Evolutionary conservation across 805 yeast species (phyloP).

Genomic region (Metschnikowia gelsemii): DNA sequence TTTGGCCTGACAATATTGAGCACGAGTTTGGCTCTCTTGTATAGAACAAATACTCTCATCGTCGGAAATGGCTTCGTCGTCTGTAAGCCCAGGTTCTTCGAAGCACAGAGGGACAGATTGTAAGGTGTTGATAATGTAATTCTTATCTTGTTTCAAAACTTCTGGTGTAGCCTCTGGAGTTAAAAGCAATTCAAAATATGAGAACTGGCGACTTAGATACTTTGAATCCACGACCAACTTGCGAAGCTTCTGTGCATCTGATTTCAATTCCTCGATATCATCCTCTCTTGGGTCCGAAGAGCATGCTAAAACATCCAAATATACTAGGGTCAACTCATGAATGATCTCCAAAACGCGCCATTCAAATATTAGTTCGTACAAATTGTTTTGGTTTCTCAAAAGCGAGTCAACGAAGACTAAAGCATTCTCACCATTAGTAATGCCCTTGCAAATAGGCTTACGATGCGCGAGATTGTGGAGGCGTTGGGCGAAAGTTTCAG

Average conservation of each 20-base stretch:
- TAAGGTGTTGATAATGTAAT: conserved; percentile 23
- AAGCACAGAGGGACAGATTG: conserved; percentile 21
- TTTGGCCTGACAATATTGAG: background rate
- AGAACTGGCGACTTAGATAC: conserved; percentile 20
- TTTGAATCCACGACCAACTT: conserved; percentile 11
- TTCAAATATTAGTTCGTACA: conserved; percentile 29
- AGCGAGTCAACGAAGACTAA: conserved; percentile 33
- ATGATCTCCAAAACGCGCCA: conserved; percentile 40
- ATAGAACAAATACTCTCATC: background rate
- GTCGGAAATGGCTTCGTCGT: conserved; percentile 21
- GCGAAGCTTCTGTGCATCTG: conserved; percentile 20
- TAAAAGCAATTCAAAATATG: conserved; percentile 27
- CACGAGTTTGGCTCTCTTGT: background rate
- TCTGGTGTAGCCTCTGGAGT: conserved; percentile 22
- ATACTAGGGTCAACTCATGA: conserved; percentile 32
- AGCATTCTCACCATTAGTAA: conserved; percentile 30
- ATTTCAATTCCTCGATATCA: conserved; percentile 13
- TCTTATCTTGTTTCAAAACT: conserved; percentile 20
- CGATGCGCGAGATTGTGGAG: conserved; percentile 27
- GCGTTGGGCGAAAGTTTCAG: conserved; percentile 27
- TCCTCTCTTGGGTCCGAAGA: conserved; percentile 15
- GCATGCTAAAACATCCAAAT: conserved; percentile 22
- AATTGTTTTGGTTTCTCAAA: conserved; percentile 22
- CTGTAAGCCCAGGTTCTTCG: conserved; percentile 36
- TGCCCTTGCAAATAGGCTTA: conserved; percentile 26